Evolutionary conservation across 176 grass and related monocot genomes (phyloP).

Genomic region (Aegilops speltoides): DNA sequence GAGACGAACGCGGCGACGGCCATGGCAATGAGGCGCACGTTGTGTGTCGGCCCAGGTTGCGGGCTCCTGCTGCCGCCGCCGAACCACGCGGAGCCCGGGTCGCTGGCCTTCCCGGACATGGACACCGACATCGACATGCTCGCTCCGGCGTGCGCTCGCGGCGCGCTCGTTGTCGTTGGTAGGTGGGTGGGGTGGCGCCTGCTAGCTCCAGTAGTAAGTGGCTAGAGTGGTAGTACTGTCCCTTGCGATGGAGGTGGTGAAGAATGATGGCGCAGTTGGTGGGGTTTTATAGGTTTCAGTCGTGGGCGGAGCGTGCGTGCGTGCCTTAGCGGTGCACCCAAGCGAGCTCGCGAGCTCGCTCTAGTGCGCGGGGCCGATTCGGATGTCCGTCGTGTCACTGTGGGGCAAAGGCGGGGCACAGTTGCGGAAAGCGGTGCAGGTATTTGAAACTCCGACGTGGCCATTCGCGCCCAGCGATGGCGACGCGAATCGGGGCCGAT

Average conservation of each 20-base stretch:
- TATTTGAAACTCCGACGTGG: constrained; percentile 52
- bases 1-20: constrained; percentile 39
- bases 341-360: neutral
- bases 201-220: neutral
- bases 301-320: neutral
- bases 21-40: constrained; percentile 33
- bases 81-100: constrained; percentile 61
- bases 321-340: constrained; percentile 12
- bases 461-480: constrained; percentile 22
- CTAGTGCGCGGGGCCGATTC: neutral
- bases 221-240: neutral
- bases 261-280: constrained; percentile 11
- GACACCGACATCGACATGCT: neutral
- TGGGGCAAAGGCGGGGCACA: constrained; percentile 31
- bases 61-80: constrained; percentile 13
- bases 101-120: constrained; percentile 38
- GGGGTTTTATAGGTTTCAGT: constrained; percentile 26
- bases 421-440: neutral
- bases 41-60: neutral
- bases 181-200: constrained; percentile 3
- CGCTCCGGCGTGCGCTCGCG: neutral
- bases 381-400: constrained; percentile 18
- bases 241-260: neutral
- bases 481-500: neutral
- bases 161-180: neutral